Evolutionary conservation across 1,284 basidiomycete species (phyloP), one percentile per base, ranked within the genome.

Genomic region (Tetrapyrgos nigripes): DNA sequence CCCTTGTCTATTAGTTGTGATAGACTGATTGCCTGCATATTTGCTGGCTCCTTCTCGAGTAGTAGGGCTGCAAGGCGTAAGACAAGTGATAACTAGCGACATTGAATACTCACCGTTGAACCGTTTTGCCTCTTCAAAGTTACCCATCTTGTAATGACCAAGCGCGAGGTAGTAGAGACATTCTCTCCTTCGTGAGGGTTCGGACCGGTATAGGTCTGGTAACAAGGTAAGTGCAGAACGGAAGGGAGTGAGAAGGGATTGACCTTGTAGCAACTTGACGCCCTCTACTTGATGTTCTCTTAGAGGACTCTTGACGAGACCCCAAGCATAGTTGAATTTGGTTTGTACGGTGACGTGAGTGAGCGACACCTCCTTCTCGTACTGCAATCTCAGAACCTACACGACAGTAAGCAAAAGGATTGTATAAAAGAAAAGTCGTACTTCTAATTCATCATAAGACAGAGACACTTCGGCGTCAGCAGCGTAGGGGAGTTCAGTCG

Each of bases 291-390:
- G 94, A 67, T 97, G 84, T 31, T 93, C 90, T 53, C 84, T 82
- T 66, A 86, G 78, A 35, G 89, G 89, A 64, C 92, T 94, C 83
- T 97, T 97, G 57, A 97, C 93, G 29, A 97, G 82, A 4, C 96
- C 97, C 95, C 94, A 96, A 61, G 96, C 92, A 75, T 93, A 97
- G 80, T 99, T 99, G 82, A 99, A 99, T 76, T 96, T 97, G 53
- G 95, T 97, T 79, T 99, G 97, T 2, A 92, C 87, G 3, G 94
- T 95, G 58, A 97, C 86, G 74, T 98, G 95, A 40, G 89, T 87
- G 64, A 94, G 88, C 2, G 85, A 79, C 27, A 89, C 80, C 73
- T 98, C 96, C 73, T 89, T 93, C 81, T 94, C 87, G 77, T 97
- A 97, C 72, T 98, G 96, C 58, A 85, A 70, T 58, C 88, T 81